Evolutionary conservation across 1,139 yeast genomes (phyloP), one percentile per base, ranked within the genome.

Genomic region (Geotrichum armillariae): DNA sequence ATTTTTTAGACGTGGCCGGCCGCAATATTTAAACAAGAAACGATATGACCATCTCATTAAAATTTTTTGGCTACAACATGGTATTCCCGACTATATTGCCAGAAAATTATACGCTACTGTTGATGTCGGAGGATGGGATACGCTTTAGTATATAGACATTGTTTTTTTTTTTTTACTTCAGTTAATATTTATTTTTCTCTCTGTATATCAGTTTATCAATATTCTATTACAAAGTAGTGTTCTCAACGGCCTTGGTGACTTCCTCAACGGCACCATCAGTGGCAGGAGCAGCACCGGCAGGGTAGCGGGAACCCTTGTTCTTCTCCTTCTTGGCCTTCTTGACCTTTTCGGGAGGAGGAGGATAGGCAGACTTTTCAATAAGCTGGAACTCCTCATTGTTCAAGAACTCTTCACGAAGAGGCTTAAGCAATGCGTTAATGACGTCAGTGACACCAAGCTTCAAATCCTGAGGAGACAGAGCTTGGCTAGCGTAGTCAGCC

Each of bases 41-140:
- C 75, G 90, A 46, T 93, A 90, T 62, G 81, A 83, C 40, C 80
- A 83, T 44, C 77, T 91, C 53, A 77, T 78, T 17, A 75, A 83
- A 51, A 78, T 77, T 33, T 71, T 87, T 44, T 86, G 97, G 91
- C 72, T 91, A 21, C 85, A 80, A 54, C 94, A 90, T 63, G 87
- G 86, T 60, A 74, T 88, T 12, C 84, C 90, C 2, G 89, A 88
- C 59, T 75, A 77, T 50, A 83, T 91, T 41, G 91, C 89, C 1
- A 75, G 98, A 58, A 83, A 82, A 57, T 74, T 93, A 31, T 97
- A 91, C 59, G 80, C 83, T 41, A 80, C 78, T 6, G 69, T 83
- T 33, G 98, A 93, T 67, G 80, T 86, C 32, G 98, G 98, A 11
- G 98, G 98, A 1, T 93, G 99, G 99, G 94, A 86, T 60, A 88